Base-by-base conservation (phyloP, 768 basidiomycete genomes). In the Kwoniella shandongensis region DNA sequence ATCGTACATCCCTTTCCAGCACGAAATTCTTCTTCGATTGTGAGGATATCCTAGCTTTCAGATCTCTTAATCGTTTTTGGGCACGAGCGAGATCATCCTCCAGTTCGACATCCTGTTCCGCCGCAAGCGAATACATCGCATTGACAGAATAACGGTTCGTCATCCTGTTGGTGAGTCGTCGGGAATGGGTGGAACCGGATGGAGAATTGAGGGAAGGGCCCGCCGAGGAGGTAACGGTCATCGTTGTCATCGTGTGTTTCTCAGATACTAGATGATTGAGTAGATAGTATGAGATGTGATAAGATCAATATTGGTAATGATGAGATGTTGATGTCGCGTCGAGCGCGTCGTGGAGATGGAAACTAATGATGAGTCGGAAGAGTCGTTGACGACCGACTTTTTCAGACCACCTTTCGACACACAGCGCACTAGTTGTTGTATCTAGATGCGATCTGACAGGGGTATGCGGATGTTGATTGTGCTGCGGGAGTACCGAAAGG, bases 21-120 rank as follows among this genome's bases (percentile, higher is more conserved):
- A 99, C 96, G 69, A 99, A 99, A 80, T 99, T 99, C 85, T 97
- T 98, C 83, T 99, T 99, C 52, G 91, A 93, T 79, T 98, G 96
- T 0, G 91, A 88, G 13, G 96, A 98, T 59, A 99, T 99, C 74
- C 92, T 89, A 25, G 87, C 84, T 80, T 99, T 99, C 62, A 99
- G 83, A 69, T 99, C 96, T 27, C 96, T 83, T 27, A 99, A 81
- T 44, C 94, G 91, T 78, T 94, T 97, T 81, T 99, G 96, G 46
- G 96, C 96, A 91, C 91, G 81, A 5, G 94, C 91, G 57, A 98
- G 80, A 76, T 97, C 94, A 77, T 98, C 94, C 75, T 96, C 92
- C 42, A 97, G 89, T 77, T 98, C 94, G 11, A 92, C 87, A 75
- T 98, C 94, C 81, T 97, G 92, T 79, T 98, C 94, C 32, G 94